Percentiles rank a stretch among this genome's conserved stretches.
Evolutionary conservation across 1,139 yeast genomes (phyloP).

Genomic region (Suhomyces anneliseae): DNA sequence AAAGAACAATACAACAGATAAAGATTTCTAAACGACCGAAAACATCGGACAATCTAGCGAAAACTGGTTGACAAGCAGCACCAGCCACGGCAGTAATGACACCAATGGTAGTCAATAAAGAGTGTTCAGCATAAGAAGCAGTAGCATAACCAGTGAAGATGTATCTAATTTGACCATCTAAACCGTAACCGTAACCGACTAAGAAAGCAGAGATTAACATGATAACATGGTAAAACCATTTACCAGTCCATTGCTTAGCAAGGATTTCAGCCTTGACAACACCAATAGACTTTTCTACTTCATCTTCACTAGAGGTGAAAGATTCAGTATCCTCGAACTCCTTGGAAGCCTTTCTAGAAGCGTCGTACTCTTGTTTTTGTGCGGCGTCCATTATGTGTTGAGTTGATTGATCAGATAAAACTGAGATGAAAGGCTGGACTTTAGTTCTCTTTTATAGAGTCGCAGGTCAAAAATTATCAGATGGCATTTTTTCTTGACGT

Average conservation of each 20-base stretch:
- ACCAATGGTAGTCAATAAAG: slow-evolving; percentile 21
- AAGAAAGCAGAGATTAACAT: slow-evolving; percentile 25
- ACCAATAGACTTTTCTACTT: slow-evolving; percentile 23
- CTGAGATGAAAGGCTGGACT: too few relatives aligned
- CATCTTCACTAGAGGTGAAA: background rate
- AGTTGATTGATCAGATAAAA: too few relatives aligned
- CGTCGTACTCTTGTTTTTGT: background rate
- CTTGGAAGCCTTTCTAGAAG: background rate
- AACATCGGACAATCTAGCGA: slow-evolving; percentile 22
- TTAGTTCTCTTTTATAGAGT: too few relatives aligned
- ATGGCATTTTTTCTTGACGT: too few relatives aligned
- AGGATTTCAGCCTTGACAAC: slow-evolving; percentile 36
- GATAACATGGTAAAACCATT: slow-evolving; percentile 18
- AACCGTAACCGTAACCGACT: slow-evolving; percentile 32
- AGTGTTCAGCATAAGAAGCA: slow-evolving; percentile 18
- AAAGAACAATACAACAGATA: slow-evolving; percentile 19
- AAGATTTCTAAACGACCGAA: slow-evolving; percentile 25
- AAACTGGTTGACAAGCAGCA: slow-evolving; percentile 24
- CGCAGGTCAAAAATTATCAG: too few relatives aligned
- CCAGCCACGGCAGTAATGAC: slow-evolving; percentile 23
- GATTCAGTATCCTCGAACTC: background rate
- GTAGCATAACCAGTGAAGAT: slow-evolving; percentile 20
- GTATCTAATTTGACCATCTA: slow-evolving; percentile 22
- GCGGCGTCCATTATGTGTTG: background rate
- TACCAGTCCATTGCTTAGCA: slow-evolving; percentile 27